phyloP scores from a whole-genome alignment of 768 basidiomycete genomes.

The Phaeolepiota aurea region DNA sequence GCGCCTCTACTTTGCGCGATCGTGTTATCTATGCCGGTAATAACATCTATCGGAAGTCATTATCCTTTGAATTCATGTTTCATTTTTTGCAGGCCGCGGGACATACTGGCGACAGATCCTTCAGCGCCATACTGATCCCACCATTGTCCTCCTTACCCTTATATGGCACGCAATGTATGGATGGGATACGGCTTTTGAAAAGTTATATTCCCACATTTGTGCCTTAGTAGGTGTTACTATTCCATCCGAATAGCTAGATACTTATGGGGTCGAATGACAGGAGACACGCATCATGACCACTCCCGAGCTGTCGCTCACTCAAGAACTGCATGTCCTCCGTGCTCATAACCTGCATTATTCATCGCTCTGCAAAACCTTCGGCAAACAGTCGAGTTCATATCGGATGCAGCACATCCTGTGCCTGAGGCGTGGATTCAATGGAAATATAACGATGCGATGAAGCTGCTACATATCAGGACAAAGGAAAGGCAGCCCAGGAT shows the following conservation, averaged over 20 bases:
- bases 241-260: too few relatives aligned
- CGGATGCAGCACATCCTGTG: neutral
- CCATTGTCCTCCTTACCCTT: conserved; percentile 16
- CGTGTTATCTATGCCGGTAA: conserved; percentile 39
- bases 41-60: conserved; percentile 1
- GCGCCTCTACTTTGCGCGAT: conserved; percentile 33
- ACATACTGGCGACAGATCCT: conserved; percentile 19
- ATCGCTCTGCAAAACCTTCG: conserved; percentile 33
- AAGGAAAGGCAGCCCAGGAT: neutral
- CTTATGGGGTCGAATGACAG: neutral
- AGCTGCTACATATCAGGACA: neutral
- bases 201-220: conserved; percentile 16
- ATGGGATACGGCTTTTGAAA: conserved; percentile 17
- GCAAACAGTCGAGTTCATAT: conserved; percentile 28
- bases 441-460: neutral
- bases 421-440: neutral
- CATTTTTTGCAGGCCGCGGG: conserved; percentile 20
- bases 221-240: conserved; percentile 8
- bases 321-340: conserved; percentile 37
- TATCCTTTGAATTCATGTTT: neutral
- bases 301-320: conserved; percentile 16
- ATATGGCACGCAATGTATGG: conserved; percentile 19
- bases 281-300: neutral
- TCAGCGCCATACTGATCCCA: conserved; percentile 13
- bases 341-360: conserved; percentile 40